These are phyloP conservation scores for Monilinia aucupariae DNA, from an alignment of 2,329 filamentous ascomycete genomes.

Conservation along the genomic window DNA sequence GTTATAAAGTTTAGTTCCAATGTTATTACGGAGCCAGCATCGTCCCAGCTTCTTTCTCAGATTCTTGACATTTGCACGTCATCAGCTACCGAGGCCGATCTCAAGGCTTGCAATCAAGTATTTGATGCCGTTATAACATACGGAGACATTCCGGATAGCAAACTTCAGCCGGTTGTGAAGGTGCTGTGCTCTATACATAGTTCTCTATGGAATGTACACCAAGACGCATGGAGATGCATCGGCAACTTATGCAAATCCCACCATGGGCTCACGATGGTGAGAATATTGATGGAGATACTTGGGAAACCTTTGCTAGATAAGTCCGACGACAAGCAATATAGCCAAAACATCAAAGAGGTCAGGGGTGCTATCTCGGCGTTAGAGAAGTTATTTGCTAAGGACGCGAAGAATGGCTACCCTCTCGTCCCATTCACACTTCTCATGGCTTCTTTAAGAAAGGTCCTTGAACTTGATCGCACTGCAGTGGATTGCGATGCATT, in stretches of 20 bases:
- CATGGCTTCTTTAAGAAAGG: slow-evolving; percentile 51
- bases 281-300: slow-evolving; percentile 58
- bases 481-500: slow-evolving; percentile 35
- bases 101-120: slow-evolving; percentile 61
- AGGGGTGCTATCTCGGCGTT: slow-evolving; percentile 59
- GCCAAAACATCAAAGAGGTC: slow-evolving; percentile 49
- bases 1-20: slow-evolving; percentile 73
- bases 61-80: slow-evolving; percentile 62
- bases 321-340: slow-evolving; percentile 41
- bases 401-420: slow-evolving; percentile 55
- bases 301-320: slow-evolving; percentile 44
- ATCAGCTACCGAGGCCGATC: slow-evolving; percentile 59
- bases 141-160: slow-evolving; percentile 58
- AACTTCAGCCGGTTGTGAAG: slow-evolving; percentile 61
- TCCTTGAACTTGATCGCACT: slow-evolving; percentile 37
- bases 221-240: slow-evolving; percentile 64
- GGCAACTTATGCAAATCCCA: slow-evolving; percentile 68
- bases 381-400: slow-evolving; percentile 56
- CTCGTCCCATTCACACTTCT: slow-evolving; percentile 53
- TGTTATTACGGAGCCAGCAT: slow-evolving; percentile 56
- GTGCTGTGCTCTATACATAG: slow-evolving; percentile 68
- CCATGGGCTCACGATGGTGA: slow-evolving; percentile 63
- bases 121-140: slow-evolving; percentile 69
- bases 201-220: slow-evolving; percentile 54
- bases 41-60: slow-evolving; percentile 55